Percentiles rank a stretch among this genome's conserved stretches.
Conservation (phyloP, 208 protist genomes). For the Leishmania guyanensis region DNA sequence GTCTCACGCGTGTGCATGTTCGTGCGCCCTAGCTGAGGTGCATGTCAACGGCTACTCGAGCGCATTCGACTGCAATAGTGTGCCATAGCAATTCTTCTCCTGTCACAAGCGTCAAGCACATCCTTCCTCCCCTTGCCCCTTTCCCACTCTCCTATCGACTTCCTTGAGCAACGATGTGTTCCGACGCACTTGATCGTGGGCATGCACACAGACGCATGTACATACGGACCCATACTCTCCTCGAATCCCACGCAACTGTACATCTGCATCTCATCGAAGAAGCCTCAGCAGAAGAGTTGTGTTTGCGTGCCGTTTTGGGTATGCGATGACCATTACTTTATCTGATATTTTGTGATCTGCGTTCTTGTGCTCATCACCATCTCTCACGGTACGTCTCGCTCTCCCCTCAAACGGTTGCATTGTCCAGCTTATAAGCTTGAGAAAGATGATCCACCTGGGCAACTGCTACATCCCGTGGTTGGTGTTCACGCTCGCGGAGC, state of each 20-base stretch:
- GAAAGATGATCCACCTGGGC: slow-evolving; percentile 21
- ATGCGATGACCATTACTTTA: neutral
- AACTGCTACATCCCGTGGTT: slow-evolving; percentile 42
- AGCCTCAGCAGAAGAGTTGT: neutral
- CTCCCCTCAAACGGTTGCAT: neutral
- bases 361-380: neutral
- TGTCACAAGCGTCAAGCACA: neutral
- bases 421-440: neutral
- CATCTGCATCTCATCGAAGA: neutral
- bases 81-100: neutral
- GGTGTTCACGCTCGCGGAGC: slow-evolving; percentile 39
- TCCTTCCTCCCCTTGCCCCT: neutral
- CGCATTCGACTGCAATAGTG: neutral
- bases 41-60: neutral
- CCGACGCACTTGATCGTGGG: neutral
- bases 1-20: neutral
- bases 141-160: neutral
- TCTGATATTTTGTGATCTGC: neutral
- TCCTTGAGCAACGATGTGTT: neutral
- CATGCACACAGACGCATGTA: slow-evolving; percentile 8
- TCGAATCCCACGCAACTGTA: neutral
- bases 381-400: neutral
- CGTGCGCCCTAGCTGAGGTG: neutral
- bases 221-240: neutral
- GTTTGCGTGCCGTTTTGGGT: neutral